A percentile compares a stretch with the other conserved stretches of the same genome.
phyloP scores from a whole-genome alignment of 129 eudicot species.

The Artemisia annua region DNA sequence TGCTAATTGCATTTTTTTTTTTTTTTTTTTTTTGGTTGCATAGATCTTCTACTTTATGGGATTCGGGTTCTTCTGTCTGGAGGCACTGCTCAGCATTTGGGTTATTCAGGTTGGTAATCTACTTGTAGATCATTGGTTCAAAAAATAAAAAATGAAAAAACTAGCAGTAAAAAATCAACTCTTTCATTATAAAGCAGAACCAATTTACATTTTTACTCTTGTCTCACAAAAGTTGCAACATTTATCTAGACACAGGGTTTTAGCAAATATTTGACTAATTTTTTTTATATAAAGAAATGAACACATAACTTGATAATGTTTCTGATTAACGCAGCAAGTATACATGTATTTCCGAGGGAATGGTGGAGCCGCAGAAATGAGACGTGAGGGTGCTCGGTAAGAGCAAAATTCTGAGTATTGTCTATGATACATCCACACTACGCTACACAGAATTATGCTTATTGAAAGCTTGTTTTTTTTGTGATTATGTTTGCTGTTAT shows the following conservation, averaged over 20 bases:
- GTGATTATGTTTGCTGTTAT: conserved; percentile 12
- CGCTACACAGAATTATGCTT: background rate
- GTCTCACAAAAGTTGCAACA: background rate
- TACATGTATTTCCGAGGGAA: conserved; percentile 97
- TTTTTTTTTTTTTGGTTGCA: too few relatives aligned
- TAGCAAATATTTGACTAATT: conserved; percentile 7
- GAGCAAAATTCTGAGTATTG: conserved; percentile 45
- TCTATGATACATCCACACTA: background rate
- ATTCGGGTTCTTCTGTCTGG: conserved; percentile 82
- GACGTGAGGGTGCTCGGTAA: conserved; percentile 61
- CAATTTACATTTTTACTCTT: too few relatives aligned
- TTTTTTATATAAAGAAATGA: background rate
- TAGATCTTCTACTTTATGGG: conserved; percentile 96
- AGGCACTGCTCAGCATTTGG: conserved; percentile 81
- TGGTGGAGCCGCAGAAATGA: conserved; percentile 85
- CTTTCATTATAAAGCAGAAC: background rate
- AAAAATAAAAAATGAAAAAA: too few relatives aligned
- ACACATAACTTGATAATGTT: background rate
- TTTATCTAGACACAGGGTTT: background rate
- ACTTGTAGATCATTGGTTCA: background rate
- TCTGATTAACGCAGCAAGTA: conserved; percentile 80
- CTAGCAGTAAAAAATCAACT: background rate
- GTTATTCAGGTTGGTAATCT: conserved; percentile 72
- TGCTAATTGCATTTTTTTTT: conserved; percentile 13
- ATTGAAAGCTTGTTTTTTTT: background rate